Base-by-base conservation (phyloP, 2,329 filamentous ascomycete genomes). In the Xylaria hypoxylon region DNA sequence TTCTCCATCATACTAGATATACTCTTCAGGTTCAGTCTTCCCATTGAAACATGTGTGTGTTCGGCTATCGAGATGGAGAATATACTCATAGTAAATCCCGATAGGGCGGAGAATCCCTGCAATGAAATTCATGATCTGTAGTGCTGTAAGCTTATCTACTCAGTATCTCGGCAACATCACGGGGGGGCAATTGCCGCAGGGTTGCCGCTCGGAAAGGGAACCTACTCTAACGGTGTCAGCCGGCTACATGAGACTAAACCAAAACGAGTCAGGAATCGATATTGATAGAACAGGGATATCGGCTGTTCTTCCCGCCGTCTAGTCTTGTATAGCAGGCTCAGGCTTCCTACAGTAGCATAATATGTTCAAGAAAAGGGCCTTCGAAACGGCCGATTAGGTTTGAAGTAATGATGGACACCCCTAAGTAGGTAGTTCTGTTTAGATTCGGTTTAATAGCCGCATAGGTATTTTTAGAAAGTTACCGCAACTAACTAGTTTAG, bases 181-280 rank as follows among this genome's bases (percentile, higher is more conserved):
- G 35, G 58, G 48, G 45, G n/a, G n/a, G n/a, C 22, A 42, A n/a
- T 19, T 55, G 42, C 42, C 50, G 59, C 59, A 59, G 8, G 38
- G 44, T 15, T 53, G 19, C 22, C 22, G 44, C 11, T 24, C n/a
- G 2, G 2, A 33, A 33, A 33, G 11, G 31, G 31, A 8, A 33
- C 31, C 31, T 10, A 33, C 22, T 38, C 2, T 40, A 22, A 52
- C 33, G 8, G 24, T 47, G 50, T 50, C 13, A 35, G 59, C 40
- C 38, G n/a, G 13, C 38, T 19, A 4, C 15, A 22, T 42, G 51
- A 19, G 40, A 24, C 51, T 42, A 31, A 22, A 4, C 28, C 50
- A 38, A 52, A 38, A 28, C 15, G n/a, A 52, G 50, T 8, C 28
- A 8, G 28, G 28, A 31, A 31, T 31, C 5, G 35, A 15, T 38